A percentile compares a stretch with the other conserved stretches of the same genome.
phyloP scores from a whole-genome alignment of 2,329 filamentous ascomycete species.

The Fusarium austroafricanum region DNA sequence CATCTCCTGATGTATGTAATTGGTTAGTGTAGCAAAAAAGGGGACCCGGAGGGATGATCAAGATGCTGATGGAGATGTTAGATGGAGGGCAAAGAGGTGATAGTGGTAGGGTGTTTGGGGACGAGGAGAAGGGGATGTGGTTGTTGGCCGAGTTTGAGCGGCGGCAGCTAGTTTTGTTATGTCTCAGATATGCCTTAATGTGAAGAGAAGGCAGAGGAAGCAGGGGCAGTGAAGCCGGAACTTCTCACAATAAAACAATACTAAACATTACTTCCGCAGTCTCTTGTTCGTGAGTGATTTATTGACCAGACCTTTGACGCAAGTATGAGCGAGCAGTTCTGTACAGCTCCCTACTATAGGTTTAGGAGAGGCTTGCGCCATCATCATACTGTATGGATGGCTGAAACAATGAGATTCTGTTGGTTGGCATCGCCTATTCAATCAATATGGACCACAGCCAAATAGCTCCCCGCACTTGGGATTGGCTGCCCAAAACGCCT shows the following conservation, averaged over 20 bases:
- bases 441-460: neutral
- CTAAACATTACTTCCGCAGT: conserved; percentile 17
- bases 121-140: conserved; percentile 20
- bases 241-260: conserved; percentile 41
- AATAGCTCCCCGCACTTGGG: neutral
- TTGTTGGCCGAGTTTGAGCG: conserved; percentile 42
- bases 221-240: conserved; percentile 35
- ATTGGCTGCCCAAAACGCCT: neutral
- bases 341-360: neutral
- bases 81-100: conserved; percentile 24
- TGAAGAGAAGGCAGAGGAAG: conserved; percentile 31
- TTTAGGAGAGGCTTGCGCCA: neutral
- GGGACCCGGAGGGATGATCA: conserved; percentile 25
- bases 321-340: neutral
- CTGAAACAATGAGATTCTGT: neutral
- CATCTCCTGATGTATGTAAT: conserved; percentile 51
- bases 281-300: neutral
- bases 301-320: neutral
- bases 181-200: conserved; percentile 21
- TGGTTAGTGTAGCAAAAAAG: conserved; percentile 40
- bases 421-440: neutral
- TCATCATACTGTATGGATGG: neutral
- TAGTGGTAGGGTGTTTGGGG: conserved; percentile 15
- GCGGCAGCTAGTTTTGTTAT: conserved; percentile 28
- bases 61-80: conserved; percentile 31